Base-by-base conservation (phyloP, 805 yeast species). In the Kodamaea leandrae region DNA sequence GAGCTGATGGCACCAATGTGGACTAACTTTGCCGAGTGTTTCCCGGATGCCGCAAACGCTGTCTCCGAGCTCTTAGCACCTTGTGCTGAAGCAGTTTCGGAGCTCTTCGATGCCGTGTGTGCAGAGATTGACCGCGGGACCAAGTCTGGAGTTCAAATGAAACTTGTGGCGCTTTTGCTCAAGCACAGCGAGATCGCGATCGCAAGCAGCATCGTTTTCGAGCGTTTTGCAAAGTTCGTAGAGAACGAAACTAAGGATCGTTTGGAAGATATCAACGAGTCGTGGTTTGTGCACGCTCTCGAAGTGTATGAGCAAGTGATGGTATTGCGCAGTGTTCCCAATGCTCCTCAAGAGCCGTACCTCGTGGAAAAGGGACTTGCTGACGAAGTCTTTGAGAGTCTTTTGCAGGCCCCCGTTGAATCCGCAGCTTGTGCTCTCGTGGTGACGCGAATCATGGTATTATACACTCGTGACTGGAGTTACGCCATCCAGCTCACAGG, bases 231-330 rank as follows among this genome's bases (percentile, higher is more conserved):
- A 3, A 36, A 49, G 0, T 67, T 66, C 25, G 53, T 79, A 21
- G 52, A 62, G 9, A 58, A 52, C 1, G 62, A 64, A 2, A 45
- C 78, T 8, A 43, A 35, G 8, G 21, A 30, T 6, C 36, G 43
- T 25, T 13, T 53, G 57, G 37, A 32, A n/a, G 18, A 17, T 43
- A 61, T 61, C 2, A 71, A 75, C 45, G 53, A 66, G 19, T 66
- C 70, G 12, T 86, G 86, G 83, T 78, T 79, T 51, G 74, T 83
- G 0, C 68, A 75, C 42, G 77, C 80, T 0, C 55, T 87, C 25
- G 58, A 71, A 18, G 71, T 81, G 3, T 66, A 79, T 34, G 86
- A 80, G 41, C 76, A 74, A 25, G 59, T 81, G 3, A 51, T 85
- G 32, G 66, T 80, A 1, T 73, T 68, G 30, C 64, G 77, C 2